phyloP scores from a whole-genome alignment of 805 yeast species.

The Candida incommunis region DNA sequence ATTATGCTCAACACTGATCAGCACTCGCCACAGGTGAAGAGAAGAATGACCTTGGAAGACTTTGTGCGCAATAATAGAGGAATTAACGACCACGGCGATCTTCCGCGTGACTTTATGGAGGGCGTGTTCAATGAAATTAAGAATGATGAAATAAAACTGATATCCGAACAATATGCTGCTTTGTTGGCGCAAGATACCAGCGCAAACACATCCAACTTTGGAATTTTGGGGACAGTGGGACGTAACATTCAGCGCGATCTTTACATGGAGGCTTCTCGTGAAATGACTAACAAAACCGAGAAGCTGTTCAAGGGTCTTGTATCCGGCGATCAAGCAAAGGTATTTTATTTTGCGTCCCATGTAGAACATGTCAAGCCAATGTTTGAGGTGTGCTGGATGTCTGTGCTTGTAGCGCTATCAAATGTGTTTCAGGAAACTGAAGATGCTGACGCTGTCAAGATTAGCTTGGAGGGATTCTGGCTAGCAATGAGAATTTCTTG shows the following conservation, averaged over 20 bases:
- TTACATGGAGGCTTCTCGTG: conserved; percentile 82
- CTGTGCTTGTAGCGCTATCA: conserved; percentile 83
- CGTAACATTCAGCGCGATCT: conserved; percentile 55
- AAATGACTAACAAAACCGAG: conserved; percentile 82
- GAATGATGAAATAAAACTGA: conserved; percentile 72
- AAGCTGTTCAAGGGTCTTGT: conserved; percentile 51
- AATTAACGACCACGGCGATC: conserved; percentile 78
- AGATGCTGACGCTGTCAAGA: conserved; percentile 43
- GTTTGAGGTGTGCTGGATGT: conserved; percentile 95
- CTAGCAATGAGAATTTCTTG: conserved; percentile 74
- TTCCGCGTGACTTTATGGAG: conserved; percentile 59
- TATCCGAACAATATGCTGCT: conserved; percentile 90
- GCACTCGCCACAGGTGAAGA: conserved; percentile 69
- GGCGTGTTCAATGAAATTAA: conserved; percentile 67
- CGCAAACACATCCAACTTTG: conserved; percentile 23
- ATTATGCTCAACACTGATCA: conserved; percentile 89
- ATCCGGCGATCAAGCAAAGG: conserved; percentile 22
- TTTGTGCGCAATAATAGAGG: conserved; percentile 81
- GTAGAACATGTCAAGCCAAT: conserved; percentile 85
- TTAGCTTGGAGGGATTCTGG: conserved; percentile 74
- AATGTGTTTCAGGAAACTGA: conserved; percentile 86
- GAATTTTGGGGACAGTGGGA: conserved; percentile 29
- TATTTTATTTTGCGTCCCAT: conserved; percentile 72
- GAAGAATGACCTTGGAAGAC: conserved; percentile 78
- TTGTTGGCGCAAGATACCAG: conserved; percentile 49